These are phyloP conservation scores for Phyllosticta citrichinensis DNA, from an alignment of 2,329 filamentous ascomycete species.

Conservation along the genomic window DNA sequence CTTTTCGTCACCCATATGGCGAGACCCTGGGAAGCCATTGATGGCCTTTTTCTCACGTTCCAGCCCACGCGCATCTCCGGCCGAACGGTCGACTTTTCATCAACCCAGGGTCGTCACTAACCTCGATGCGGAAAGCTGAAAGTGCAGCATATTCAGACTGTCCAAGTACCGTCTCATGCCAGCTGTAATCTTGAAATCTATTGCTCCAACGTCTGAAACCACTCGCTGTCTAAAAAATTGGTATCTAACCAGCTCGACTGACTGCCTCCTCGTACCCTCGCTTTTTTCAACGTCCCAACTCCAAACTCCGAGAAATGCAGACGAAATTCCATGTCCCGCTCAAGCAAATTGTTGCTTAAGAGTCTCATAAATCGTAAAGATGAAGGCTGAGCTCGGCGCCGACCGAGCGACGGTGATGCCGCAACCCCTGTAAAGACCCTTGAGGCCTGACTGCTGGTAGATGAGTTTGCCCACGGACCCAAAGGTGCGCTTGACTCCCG, in stretches of 20 bases:
- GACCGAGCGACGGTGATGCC: slow-evolving; percentile 84
- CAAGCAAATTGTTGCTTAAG: slow-evolving; percentile 57
- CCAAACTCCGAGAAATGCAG: slow-evolving; percentile 2
- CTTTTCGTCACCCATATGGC: not conserved
- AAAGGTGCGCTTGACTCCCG: slow-evolving; percentile 55
- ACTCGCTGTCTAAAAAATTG: not conserved
- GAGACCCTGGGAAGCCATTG: not conserved
- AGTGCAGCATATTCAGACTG: not conserved
- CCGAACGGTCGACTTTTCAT: not conserved
- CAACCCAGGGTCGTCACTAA: not conserved
- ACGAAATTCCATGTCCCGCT: not conserved
- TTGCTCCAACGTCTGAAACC: not conserved
- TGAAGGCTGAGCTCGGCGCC: slow-evolving; percentile 93
- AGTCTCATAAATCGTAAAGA: slow-evolving; percentile 90
- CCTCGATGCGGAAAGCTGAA: not conserved
- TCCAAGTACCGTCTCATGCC: not conserved
- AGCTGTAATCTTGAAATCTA: not conserved
- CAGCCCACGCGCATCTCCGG: not conserved
- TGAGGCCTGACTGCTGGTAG: slow-evolving; percentile 75
- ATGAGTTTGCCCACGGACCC: slow-evolving; percentile 58
- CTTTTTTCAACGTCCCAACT: not conserved
- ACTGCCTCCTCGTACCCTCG: not conserved
- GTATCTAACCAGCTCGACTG: not conserved
- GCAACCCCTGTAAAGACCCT: slow-evolving; percentile 84
- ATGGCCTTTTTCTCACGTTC: not conserved